Conservation (phyloP, 2,329 filamentous ascomycete species). For the Arachnomyces sp. region DNA sequence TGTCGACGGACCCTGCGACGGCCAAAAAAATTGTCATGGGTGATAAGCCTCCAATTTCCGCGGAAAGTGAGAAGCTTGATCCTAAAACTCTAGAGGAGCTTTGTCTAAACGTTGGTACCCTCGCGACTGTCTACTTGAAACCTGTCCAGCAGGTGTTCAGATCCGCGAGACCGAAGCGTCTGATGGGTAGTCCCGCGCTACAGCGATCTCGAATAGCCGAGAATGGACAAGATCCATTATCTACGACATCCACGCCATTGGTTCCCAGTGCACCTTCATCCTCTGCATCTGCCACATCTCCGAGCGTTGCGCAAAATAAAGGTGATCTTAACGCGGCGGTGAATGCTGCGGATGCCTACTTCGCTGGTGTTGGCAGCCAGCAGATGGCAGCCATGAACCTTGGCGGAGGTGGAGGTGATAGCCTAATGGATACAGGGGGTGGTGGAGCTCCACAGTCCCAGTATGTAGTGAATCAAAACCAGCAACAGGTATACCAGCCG, state of each 20-base stretch:
- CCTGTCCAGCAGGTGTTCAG: slow-evolving; percentile 96
- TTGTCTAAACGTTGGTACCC: slow-evolving; percentile 89
- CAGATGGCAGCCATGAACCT: slow-evolving; percentile 68
- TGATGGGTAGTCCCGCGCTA: slow-evolving; percentile 77
- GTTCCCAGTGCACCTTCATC: slow-evolving; percentile 29
- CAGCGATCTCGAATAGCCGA: slow-evolving; percentile 59
- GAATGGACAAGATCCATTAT: slow-evolving; percentile 21
- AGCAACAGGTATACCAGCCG: slow-evolving; percentile 67
- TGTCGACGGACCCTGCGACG: slow-evolving; percentile 82
- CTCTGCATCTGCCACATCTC: slow-evolving; percentile 21
- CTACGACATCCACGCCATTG: slow-evolving; percentile 32
- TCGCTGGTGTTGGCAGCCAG: slow-evolving; percentile 65
- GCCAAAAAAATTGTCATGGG: slow-evolving; percentile 93
- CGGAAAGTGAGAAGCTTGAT: slow-evolving; percentile 90
- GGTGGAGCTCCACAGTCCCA: slow-evolving; percentile 43
- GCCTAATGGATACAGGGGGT: slow-evolving; percentile 52
- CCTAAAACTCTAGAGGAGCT: slow-evolving; percentile 89
- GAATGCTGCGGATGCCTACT: slow-evolving; percentile 82
- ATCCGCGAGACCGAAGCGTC: slow-evolving; percentile 68
- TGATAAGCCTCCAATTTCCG: slow-evolving; percentile 91
- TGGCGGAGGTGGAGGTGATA: slow-evolving; percentile 52
- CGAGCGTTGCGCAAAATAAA: slow-evolving; percentile 13
- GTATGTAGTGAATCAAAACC: slow-evolving; percentile 73
- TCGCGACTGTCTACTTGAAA: slow-evolving; percentile 96
- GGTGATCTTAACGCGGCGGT: slow-evolving; percentile 62